Base-by-base conservation (phyloP, 129 eudicot genomes). In the Scalesia atractyloides region DNA sequence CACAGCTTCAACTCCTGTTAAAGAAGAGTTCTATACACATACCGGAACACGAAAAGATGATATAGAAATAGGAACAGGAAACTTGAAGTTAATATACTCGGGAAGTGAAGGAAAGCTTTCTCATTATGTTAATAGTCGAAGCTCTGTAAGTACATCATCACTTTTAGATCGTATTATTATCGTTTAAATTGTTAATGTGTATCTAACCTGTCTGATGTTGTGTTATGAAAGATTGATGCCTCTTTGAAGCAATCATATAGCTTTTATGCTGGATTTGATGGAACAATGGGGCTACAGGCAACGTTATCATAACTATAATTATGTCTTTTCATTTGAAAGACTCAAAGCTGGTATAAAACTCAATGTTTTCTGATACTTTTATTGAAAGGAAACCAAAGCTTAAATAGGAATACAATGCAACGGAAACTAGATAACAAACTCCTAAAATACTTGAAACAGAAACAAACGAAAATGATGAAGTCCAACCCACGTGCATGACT, bases 61-160 rank as follows among this genome's bases (percentile, higher is more conserved):
- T 44, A 73, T 86, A 69, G 82, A 84, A 77, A 73, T 94, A 63
- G 97, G 99, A 36, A 70, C 90, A 34, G 97, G 90, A 66, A 76
- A 75, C 30, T 79, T 90, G 88, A 95, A 86, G 84, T 84, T 95
- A 63, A 48, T 83, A 16, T 90, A 86, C 76, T 87, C 96, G 64
- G 89, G 77, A 70, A 83, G 74, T 77, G 86, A 82, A 16, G 94
- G 91, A 69, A 85, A 81, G 67, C 87, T 90, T 43, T 73, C 72
- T n/a, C 87, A 83, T 67, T 84, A 95, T 80, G 72, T 83, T 22
- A 88, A 90, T 74, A 51, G 64, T 19, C 82, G 68, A 82, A 95
- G 65, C 82, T 79, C 63, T 89, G 97, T 90, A 86, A 66, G 91
- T 69, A 51, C 5, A 37, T 39, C 41, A 59, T 37, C 33, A 22